Conservation (phyloP, 371 early-diverging fungal species). For the Zychaea mexicana region DNA sequence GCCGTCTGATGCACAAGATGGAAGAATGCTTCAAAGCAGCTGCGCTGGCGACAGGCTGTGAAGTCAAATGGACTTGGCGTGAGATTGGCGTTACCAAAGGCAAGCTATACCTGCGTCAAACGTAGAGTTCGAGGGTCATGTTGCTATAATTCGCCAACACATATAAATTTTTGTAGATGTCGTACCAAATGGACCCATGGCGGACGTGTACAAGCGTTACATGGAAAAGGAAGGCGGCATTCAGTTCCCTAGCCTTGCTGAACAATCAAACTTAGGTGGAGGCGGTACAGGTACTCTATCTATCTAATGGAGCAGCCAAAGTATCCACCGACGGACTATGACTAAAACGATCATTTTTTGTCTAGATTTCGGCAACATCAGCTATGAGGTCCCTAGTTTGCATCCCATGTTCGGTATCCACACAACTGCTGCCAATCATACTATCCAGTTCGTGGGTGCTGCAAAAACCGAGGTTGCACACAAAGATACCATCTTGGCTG, state of each 20-base stretch:
- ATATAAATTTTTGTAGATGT: conserved; percentile 32
- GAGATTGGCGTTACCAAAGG: conserved; percentile 47
- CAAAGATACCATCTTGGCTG: conserved; percentile 43
- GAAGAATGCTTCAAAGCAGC: conserved; percentile 66
- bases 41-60: conserved; percentile 75
- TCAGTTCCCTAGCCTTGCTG: conserved; percentile 35
- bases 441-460: conserved; percentile 62
- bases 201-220: conserved; percentile 56
- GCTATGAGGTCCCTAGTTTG: conserved; percentile 49
- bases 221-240: conserved; percentile 53
- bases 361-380: conserved; percentile 86
- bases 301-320: too few relatives aligned
- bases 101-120: too few relatives aligned
- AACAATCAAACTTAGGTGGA: conserved; percentile 44
- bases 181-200: conserved; percentile 59
- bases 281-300: too few relatives aligned
- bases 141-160: not conserved
- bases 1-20: conserved; percentile 52
- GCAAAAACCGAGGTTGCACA: conserved; percentile 67
- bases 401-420: conserved; percentile 52
- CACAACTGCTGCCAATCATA: conserved; percentile 61
- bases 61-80: conserved; percentile 62
- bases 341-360: too few relatives aligned
- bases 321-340: too few relatives aligned
- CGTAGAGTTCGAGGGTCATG: too few relatives aligned